These are phyloP conservation scores for Phytophthora palmivora DNA, from an alignment of 352 stramenopile genomes.

Conservation along the genomic window DNA sequence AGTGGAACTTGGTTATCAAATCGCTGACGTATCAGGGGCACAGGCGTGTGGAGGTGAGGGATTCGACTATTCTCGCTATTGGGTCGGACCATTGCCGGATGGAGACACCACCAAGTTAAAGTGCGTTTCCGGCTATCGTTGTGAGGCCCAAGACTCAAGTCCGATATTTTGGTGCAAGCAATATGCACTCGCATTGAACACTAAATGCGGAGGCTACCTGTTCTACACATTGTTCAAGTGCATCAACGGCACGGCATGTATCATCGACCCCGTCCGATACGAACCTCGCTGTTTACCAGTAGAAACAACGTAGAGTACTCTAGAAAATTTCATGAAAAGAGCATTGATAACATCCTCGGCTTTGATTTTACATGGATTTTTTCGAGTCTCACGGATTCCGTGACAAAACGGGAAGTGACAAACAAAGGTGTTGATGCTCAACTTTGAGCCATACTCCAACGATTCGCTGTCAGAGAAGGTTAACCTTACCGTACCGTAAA, in stretches of 20 bases:
- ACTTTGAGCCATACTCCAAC: too few species aligned
- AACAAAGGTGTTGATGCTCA: too few species aligned
- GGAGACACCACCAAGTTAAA: constrained; percentile 24
- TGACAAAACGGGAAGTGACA: too few species aligned
- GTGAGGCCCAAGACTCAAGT: constrained; percentile 13
- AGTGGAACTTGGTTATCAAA: constrained; percentile 16
- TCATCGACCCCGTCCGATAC: constrained; percentile 17
- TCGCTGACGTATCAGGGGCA: constrained; percentile 26
- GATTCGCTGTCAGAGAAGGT: too few species aligned
- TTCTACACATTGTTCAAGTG: constrained; percentile 41
- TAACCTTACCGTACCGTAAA: too few species aligned
- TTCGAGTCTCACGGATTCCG: too few species aligned
- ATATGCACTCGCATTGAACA: constrained; percentile 27
- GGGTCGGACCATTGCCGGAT: constrained; percentile 17
- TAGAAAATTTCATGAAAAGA: too few species aligned
- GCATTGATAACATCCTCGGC: too few species aligned
- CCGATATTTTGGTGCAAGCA: constrained; percentile 35
- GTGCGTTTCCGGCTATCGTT: constrained; percentile 31
- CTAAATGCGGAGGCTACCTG: constrained; percentile 30
- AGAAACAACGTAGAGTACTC: too few species aligned
- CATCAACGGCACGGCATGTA: constrained; percentile 29
- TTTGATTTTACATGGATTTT: too few species aligned
- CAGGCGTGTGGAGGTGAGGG: constrained; percentile 27
- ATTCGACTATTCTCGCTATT: constrained; percentile 35
- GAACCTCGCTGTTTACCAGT: constrained; percentile 25